Evolutionary conservation across 352 stramenopile species (phyloP).

Genomic region (Phytophthora cactorum): DNA sequence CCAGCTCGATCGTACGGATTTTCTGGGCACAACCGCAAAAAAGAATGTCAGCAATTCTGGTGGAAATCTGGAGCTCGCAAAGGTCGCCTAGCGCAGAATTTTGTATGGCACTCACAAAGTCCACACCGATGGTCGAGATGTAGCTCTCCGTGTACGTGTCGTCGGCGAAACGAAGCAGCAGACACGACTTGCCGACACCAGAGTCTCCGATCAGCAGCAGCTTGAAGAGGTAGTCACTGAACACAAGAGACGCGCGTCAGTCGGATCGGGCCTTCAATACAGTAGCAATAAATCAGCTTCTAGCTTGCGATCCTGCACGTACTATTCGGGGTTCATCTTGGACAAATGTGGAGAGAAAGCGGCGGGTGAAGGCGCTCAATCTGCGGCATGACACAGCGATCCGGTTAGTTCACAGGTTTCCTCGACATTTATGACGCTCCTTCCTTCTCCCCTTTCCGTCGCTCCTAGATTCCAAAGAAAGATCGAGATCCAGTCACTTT

Average conservation of each 20-base stretch:
- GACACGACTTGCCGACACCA: slow-evolving; percentile 98
- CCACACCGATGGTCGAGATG: slow-evolving; percentile 99
- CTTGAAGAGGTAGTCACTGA: slow-evolving; percentile 99
- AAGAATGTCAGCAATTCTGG: slow-evolving; percentile 27
- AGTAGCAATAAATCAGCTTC: slow-evolving; percentile 4
- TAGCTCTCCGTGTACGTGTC: slow-evolving; percentile 99
- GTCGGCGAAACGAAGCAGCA: slow-evolving; percentile 99
- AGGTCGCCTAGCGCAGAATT: background rate
- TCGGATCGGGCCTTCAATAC: background rate
- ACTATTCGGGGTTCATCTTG: slow-evolving; percentile 95
- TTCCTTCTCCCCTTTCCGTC: slow-evolving; percentile 11
- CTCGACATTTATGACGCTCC: background rate
- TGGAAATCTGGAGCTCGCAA: background rate
- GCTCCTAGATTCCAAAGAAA: slow-evolving; percentile 20
- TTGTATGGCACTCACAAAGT: slow-evolving; percentile 94
- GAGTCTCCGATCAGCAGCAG: slow-evolving; percentile 98
- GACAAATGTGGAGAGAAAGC: slow-evolving; percentile 24
- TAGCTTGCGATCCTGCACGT: slow-evolving; percentile 40
- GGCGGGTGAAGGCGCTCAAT: slow-evolving; percentile 33
- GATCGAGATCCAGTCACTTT: slow-evolving; percentile 29
- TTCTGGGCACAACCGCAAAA: slow-evolving; percentile 72
- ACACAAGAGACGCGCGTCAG: slow-evolving; percentile 24
- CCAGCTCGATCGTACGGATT: slow-evolving; percentile 99
- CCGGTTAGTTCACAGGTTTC: slow-evolving; percentile 6
- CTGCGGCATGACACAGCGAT: slow-evolving; percentile 19